Evolutionary conservation across 306 rosid genomes (phyloP).

Genomic region (Medicago ruthenica): DNA sequence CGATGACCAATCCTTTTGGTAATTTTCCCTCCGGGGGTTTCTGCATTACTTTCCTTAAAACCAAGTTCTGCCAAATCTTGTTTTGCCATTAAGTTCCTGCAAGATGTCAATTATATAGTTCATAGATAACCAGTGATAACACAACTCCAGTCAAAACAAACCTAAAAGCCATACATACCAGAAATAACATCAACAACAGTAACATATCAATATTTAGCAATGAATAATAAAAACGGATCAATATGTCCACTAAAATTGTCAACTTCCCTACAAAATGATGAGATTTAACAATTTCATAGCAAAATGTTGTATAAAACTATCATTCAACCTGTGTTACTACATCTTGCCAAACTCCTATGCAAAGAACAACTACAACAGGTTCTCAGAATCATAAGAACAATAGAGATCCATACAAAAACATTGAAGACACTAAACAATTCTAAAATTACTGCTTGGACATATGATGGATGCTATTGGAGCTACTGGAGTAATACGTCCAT

Average conservation of each 20-base stretch:
- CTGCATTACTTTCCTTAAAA: conserved; percentile 52
- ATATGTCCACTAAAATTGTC: conserved; percentile 13
- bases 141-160: conserved; percentile 10
- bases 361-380: conserved; percentile 8
- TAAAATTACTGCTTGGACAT: background rate
- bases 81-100: conserved; percentile 97
- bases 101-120: conserved; percentile 41
- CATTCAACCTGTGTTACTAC: conserved; percentile 19
- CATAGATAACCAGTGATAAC: conserved; percentile 28
- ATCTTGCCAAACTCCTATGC: conserved; percentile 32
- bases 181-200: background rate
- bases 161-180: conserved; percentile 17
- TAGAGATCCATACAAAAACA: background rate
- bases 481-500: conserved; percentile 11
- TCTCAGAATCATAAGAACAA: background rate
- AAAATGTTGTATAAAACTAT: conserved; percentile 10
- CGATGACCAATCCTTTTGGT: conserved; percentile 49
- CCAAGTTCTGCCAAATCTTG: conserved; percentile 97
- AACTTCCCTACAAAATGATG: conserved; percentile 5
- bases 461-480: background rate
- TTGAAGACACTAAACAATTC: background rate
- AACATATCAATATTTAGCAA: conserved; percentile 24
- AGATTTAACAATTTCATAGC: conserved; percentile 22
- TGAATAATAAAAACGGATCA: background rate
- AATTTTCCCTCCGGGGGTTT: conserved; percentile 44